These are phyloP conservation scores for Zygosaccharomyces kombuchaensis DNA, from an alignment of 805 yeast species.

Conservation along the genomic window DNA sequence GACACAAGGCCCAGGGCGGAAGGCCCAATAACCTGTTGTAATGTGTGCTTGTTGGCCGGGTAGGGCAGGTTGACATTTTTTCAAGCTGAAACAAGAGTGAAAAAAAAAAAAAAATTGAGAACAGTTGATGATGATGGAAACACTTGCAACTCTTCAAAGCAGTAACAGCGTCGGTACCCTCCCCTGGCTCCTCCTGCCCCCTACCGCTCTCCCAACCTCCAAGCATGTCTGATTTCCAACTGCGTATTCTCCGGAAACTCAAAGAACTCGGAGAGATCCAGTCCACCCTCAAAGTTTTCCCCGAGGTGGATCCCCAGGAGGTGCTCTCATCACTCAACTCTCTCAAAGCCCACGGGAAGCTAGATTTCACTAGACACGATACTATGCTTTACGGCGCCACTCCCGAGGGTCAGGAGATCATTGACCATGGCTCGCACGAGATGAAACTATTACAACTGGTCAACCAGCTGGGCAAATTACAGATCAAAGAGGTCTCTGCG, in stretches of 20 bases:
- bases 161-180: neutral
- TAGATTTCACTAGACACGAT: constrained; percentile 68
- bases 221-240: constrained; percentile 67
- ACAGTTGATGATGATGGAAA: neutral
- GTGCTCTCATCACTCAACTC: constrained; percentile 85
- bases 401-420: constrained; percentile 75
- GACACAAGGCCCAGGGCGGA: constrained; percentile 7
- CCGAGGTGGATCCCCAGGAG: constrained; percentile 56
- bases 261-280: constrained; percentile 58
- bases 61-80: neutral
- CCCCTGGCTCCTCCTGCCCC: neutral
- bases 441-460: constrained; percentile 73
- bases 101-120: neutral
- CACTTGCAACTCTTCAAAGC: neutral
- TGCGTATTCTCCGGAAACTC: constrained; percentile 57
- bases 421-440: constrained; percentile 85
- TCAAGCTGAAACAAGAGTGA: neutral
- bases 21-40: constrained; percentile 1
- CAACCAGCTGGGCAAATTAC: constrained; percentile 70
- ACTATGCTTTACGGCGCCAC: constrained; percentile 72
- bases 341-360: constrained; percentile 76
- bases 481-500: constrained; percentile 64
- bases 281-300: constrained; percentile 67
- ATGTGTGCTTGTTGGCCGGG: constrained; percentile 1
- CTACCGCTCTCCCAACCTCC: neutral